Base-by-base conservation (phyloP, 768 basidiomycete species). In the Daedaleopsis sinensis region DNA sequence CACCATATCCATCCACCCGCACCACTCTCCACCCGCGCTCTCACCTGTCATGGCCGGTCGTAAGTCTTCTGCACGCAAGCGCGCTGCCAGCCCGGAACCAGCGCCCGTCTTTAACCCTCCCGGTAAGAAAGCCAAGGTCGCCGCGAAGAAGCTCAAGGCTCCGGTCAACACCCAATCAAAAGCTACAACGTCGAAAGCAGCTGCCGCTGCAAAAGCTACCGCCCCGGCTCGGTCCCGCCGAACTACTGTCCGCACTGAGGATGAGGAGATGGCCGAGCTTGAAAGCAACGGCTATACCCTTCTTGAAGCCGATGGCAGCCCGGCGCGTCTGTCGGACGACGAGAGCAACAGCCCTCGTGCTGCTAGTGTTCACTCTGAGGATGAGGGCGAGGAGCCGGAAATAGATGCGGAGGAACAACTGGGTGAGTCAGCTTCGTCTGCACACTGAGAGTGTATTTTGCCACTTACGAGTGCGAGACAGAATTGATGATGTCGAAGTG, bases 401-500 rank as follows among this genome's bases (percentile, higher is more conserved):
- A 32, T 15, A 2, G 51, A 38, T 3, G 39, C 52, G 0, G 52
- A 53, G 16, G 52, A n/a, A 2, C 37, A 53, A 37, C 19, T 53
- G 1, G 52, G 52, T 53, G 15, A 13, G 52, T 42, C 19, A 9
- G 6, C 35, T 3, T 19, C 19, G 37, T 42, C n/a, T 4, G 19
- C 19, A 21, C 19, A n/a, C 10, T 19, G n/a, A n/a, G n/a, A n/a
- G n/a, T 46, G 18, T 43, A 13, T 10, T 13, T 3, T 2, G 4
- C 44, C 7, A 21, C 16, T n/a, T 5, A n/a, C n/a, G 2, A 21
- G 19, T 21, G 19, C 11, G 10, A 1, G 27, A 8, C 39, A 43
- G 53, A 58, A n/a, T 38, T 43, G 5, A 35, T 74, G 39, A 64
- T 32, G 7, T 70, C 70, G 42, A 65, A 73, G 1, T 74, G 72